These are phyloP conservation scores for Mrakia hoshinonis DNA, from an alignment of 768 basidiomycete species.

Conservation along the genomic window DNA sequence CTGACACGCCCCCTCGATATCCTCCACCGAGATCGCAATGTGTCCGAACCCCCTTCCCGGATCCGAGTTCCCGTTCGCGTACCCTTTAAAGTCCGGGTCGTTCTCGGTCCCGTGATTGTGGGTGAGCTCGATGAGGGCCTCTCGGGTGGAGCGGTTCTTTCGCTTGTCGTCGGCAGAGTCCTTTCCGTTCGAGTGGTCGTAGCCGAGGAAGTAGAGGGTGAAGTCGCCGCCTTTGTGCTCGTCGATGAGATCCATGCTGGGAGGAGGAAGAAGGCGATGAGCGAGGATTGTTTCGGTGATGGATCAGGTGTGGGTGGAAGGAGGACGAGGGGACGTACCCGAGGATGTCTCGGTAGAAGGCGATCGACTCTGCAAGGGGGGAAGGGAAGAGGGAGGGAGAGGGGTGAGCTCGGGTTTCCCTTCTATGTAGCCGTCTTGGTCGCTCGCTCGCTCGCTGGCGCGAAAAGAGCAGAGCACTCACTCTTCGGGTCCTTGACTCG, in stretches of 20 bases:
- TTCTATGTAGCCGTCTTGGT: no score
- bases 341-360: slow-evolving; percentile 34
- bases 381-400: neutral
- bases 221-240: slow-evolving; percentile 26
- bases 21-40: slow-evolving; percentile 68
- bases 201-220: slow-evolving; percentile 79
- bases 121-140: slow-evolving; percentile 69
- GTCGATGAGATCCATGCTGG: slow-evolving; percentile 56
- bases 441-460: no score
- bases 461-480: neutral
- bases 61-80: slow-evolving; percentile 65
- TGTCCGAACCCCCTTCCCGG: slow-evolving; percentile 57
- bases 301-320: no score
- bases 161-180: slow-evolving; percentile 49
- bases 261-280: no score
- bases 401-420: slow-evolving; percentile 11
- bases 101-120: slow-evolving; percentile 84
- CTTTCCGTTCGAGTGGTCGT: slow-evolving; percentile 52
- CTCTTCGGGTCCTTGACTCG: slow-evolving; percentile 18
- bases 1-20: slow-evolving; percentile 72
- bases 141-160: slow-evolving; percentile 32
- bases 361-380: slow-evolving; percentile 8
- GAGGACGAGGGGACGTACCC: slow-evolving; percentile 40
- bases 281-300: no score
- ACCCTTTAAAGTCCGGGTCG: slow-evolving; percentile 68